Evolutionary conservation across 805 yeast genomes (phyloP).

Genomic region (Metschnikowia matae): DNA sequence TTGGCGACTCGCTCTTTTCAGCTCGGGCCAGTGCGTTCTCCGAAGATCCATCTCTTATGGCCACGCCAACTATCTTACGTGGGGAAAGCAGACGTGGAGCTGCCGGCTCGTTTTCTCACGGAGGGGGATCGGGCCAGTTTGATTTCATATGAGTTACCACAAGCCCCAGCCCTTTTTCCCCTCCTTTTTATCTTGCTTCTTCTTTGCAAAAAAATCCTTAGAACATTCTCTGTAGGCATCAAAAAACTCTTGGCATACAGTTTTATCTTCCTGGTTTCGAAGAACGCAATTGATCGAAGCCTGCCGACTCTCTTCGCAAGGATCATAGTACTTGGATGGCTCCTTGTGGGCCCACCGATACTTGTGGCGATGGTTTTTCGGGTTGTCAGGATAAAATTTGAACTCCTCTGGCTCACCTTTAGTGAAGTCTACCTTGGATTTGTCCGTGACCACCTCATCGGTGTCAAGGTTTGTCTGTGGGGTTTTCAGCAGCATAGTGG

Average conservation of each 20-base stretch:
- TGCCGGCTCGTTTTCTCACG: conserved; percentile 2
- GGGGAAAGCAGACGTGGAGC: conserved; percentile 2
- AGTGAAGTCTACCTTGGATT: conserved; percentile 50
- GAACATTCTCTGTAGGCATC: conserved; percentile 87
- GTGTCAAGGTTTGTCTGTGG: conserved; percentile 6
- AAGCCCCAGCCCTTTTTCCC: conserved; percentile 45
- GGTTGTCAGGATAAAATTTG: conserved; percentile 84
- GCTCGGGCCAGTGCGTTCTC: neutral
- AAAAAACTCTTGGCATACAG: conserved; percentile 72
- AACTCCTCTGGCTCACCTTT: conserved; percentile 48
- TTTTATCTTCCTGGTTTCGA: conserved; percentile 61
- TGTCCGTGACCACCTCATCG: conserved; percentile 31
- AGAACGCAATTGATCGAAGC: conserved; percentile 86
- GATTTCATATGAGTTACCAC: conserved; percentile 22
- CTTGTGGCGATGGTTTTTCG: conserved; percentile 66
- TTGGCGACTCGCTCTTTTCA: neutral
- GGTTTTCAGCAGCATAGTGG: neutral
- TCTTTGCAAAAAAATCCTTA: conserved; percentile 36
- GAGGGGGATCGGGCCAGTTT: neutral
- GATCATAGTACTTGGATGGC: conserved; percentile 84
- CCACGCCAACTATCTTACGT: conserved; percentile 1
- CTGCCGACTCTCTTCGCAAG: conserved; percentile 84
- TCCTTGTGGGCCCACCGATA: conserved; percentile 69
- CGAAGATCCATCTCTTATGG: conserved; percentile 8
- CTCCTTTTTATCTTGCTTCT: conserved; percentile 30